phyloP scores from a whole-genome alignment of 1,139 yeast species.

The Debaryomyces fabryi region DNA sequence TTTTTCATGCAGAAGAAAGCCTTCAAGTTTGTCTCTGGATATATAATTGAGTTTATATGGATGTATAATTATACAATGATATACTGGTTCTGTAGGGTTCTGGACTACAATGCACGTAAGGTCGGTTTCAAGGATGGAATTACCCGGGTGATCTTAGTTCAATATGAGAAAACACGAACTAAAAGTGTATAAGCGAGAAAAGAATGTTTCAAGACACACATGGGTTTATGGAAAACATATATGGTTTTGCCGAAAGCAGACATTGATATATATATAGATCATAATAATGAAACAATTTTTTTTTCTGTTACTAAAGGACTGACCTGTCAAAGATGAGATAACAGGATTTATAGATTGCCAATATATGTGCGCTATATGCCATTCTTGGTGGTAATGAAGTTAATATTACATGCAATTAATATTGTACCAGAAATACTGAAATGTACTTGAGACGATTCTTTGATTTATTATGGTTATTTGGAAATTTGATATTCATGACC shows the following conservation, averaged over 20 bases:
- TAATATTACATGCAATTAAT: too few species aligned
- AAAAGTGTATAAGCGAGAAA: not conserved
- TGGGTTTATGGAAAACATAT: not conserved
- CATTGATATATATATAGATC: not conserved
- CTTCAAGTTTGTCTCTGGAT: not conserved
- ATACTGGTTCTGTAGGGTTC: not conserved
- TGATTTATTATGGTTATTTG: not conserved
- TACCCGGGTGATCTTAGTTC: not conserved
- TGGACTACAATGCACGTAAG: not conserved
- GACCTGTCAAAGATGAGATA: not conserved
- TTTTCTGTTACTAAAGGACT: not conserved
- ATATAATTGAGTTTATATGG: not conserved
- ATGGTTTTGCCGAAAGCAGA: not conserved
- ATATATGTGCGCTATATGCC: not conserved
- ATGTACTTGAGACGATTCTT: not conserved
- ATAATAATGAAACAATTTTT: not conserved
- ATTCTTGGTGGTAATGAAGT: not conserved
- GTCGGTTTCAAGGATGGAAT: not conserved
- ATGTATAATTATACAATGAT: not conserved
- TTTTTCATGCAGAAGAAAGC: too few species aligned
- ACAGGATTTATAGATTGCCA: not conserved
- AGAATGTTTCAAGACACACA: not conserved
- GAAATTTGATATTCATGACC: not conserved
- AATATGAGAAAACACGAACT: not conserved
- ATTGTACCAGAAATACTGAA: not conserved